Evolutionary conservation across 2,329 filamentous ascomycete species (phyloP), one percentile per base, ranked within the genome.

Genomic region (Achaetomium macrosporum): DNA sequence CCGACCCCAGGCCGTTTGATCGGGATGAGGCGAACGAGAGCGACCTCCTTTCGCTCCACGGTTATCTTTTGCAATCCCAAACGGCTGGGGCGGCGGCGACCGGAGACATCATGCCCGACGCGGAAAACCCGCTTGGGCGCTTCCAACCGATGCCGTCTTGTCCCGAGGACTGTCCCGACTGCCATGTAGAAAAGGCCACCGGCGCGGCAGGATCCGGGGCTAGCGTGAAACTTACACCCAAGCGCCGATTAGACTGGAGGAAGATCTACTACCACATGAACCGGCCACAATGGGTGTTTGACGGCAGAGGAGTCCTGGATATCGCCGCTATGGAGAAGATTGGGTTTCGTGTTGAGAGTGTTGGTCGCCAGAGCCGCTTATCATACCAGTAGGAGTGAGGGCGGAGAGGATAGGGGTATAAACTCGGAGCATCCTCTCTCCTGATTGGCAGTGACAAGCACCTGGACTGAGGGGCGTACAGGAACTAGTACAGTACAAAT

Each of bases 251-350:
- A 11, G 42, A 51, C 16, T 51, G 48, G 48, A 33, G 12, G 13
- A 51, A 40, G 29, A 30, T 51, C 5, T 45, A 40, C 30, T 33
- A 51, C n/a, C 16, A 45, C 20, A 51, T 51, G 48, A 51, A 40
- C 1, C 25, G 9, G 35, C 42, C 42, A 13, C 35, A 35, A 7
- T 45, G 42, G 48, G 42, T 51, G 6, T 29, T 51, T 8, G 48
- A 51, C 20, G 48, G 48, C 2, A 9, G 48, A 8, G 48, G 48
- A 2, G 17, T 51, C 20, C 42, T 51, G 12, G 48, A 51, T 12
- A 44, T 51, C 3, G 8, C 16, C 20, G 29, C 11, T 4, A 51
- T 51, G 48, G 48, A 51, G 48, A 20, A 41, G 17, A 40, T 51
- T 19, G 48, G 48, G 13, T 51, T 51, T 12, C 35, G 48, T 10